Evolutionary conservation across 805 yeast genomes (phyloP), one percentile per base, ranked within the genome.

Genomic region (Blastobotrys parvus): DNA sequence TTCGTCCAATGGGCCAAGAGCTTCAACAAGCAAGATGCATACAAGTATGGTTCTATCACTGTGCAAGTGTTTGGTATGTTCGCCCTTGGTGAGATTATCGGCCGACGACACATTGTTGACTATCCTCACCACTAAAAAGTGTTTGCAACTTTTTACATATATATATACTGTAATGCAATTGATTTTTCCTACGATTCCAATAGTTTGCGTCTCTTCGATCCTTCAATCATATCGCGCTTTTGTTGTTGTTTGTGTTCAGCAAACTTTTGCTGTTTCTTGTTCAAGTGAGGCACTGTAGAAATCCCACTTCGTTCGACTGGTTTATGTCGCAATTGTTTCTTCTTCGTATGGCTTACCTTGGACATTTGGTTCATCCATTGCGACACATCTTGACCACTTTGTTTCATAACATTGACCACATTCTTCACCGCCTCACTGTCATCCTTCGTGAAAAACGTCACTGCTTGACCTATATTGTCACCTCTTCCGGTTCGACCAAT

Each of bases 401-500:
- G 95, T 55, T 83, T 84, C 95, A 92, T 90, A 13, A 92, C 97
- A 58, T 89, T 92, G 22, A 90, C 75, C 35, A 92, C 84, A 7
- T 92, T 83, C 59, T 84, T 83, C 36, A 92, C 73, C 2, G 83
- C 77, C 44, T 74, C 61, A 3, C 75, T 64, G 59, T 92, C 99
- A 49, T 86, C 94, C 59, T 88, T 89, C 20, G 98, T 90, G 67
- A 84, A 92, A 51, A 89, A 80, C 0, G 98, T 92, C 16, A 92
- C 77, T 0, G 97, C 97, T 53, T 73, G 74, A 45, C 99, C 98
- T 6, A 65, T 56, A 47, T 82, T 77, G 1, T 95, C 95, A 42
- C 87, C 95, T 72, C 99, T 81, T 53, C 98, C 99, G 2, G 98
- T 90, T 71, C 99, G 82, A 63, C 99, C 99, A 56, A 92, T 86